Evolutionary conservation across 1,139 yeast genomes (phyloP).

Genomic region (Yamadazyma triangularis): DNA sequence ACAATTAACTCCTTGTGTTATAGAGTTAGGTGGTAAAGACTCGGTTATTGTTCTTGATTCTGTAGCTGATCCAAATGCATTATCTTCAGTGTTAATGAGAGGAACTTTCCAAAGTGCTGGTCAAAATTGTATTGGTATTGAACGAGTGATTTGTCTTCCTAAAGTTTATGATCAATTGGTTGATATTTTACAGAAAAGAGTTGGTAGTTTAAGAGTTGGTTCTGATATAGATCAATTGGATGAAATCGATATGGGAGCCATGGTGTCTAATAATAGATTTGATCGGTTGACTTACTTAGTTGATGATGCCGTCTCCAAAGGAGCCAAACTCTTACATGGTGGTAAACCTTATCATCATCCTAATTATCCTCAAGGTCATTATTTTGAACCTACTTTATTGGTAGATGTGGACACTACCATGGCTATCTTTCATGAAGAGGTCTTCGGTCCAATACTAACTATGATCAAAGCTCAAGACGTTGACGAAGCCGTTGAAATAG

Average conservation of each 20-base stretch:
- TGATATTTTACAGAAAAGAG: constrained; percentile 50
- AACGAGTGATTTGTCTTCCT: constrained; percentile 78
- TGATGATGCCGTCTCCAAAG: constrained; percentile 67
- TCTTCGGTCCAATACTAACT: constrained; percentile 86
- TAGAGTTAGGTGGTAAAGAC: constrained; percentile 95
- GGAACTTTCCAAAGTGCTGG: constrained; percentile 97
- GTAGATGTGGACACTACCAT: constrained; percentile 75
- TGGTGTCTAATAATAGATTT: constrained; percentile 77
- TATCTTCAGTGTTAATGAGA: constrained; percentile 82
- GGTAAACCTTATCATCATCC: constrained; percentile 82
- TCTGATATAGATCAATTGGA: constrained; percentile 87
- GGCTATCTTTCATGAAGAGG: constrained; percentile 84
- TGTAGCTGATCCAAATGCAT: constrained; percentile 47
- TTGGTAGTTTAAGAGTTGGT: constrained; percentile 67
- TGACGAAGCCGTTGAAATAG: constrained; percentile 69
- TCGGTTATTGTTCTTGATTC: constrained; percentile 82
- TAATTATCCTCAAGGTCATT: constrained; percentile 91
- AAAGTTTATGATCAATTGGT: constrained; percentile 61
- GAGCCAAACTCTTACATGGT: constrained; percentile 78
- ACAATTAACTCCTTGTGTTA: constrained; percentile 85
- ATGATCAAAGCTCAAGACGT: constrained; percentile 65
- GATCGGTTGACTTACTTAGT: constrained; percentile 60
- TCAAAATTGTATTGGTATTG: constrained; percentile 96
- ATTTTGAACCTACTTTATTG: constrained; percentile 82
- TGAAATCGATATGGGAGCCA: constrained; percentile 94